Base-by-base conservation (phyloP, 2,329 filamentous ascomycete species). In the Didymella exigua region DNA sequence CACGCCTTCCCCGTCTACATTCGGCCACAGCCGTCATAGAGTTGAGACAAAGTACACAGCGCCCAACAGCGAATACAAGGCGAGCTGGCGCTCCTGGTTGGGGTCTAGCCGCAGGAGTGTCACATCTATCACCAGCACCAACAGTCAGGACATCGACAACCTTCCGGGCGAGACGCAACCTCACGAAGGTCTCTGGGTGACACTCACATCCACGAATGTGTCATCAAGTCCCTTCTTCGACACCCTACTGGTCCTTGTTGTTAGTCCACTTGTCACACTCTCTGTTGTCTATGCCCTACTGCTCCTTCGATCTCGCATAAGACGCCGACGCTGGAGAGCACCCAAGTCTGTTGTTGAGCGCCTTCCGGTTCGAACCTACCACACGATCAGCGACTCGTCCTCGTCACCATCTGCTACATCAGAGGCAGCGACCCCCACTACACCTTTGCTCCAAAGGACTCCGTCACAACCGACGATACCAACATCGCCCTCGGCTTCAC, bases 271-370 rank as follows among this genome's bases (percentile, higher is more conserved):
- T 13, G 88, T 98, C 47, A 98, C 95, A 0, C 77, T 99, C 67
- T 96, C 91, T 3, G 88, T 97, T 5, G 93, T 99, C 2, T 98
- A 98, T 70, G 89, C 91, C 11, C 82, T 98, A 10, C 82, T 98
- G 5, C 84, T 98, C 34, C 80, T 98, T 31, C 88, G 95, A 49
- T 93, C 93, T 41, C 89, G 93, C 56, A 96, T 97, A 64, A 88
- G 93, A 45, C 85, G 93, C 56, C 85, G 93, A 60, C 85, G 93
- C 65, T 99, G 95, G 93, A 86, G 95, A 67, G 95, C 95, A n/a
- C 95, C 95, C 5, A 99, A 99, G 76, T 96, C 91, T 0, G 87
- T 99, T 0, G 93, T 99, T 16, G 93, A 97, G 65, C 88, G 90
- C 54, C 83, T 99, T n/a, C 95, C 95, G 2, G 92, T 99, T 13